Percentiles rank a stretch among this genome's conserved stretches.
These are phyloP conservation scores for Vickermania spadyakhi DNA, from an alignment of 208 protist genomes.

Conservation along the genomic window DNA sequence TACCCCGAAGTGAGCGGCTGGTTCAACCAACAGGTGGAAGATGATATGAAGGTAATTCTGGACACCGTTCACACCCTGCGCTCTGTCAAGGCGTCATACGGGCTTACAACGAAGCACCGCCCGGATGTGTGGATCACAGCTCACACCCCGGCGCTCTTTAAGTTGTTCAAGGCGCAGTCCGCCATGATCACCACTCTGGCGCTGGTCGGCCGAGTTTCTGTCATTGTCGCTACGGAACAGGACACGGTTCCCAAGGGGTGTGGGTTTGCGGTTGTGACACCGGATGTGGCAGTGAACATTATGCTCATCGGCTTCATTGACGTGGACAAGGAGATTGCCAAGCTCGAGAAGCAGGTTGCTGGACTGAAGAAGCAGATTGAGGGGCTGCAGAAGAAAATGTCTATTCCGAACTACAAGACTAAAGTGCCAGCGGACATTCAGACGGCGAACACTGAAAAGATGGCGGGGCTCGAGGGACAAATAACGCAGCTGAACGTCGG, in stretches of 20 bases:
- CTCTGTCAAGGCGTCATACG: slow-evolving; percentile 84
- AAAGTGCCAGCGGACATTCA: slow-evolving; percentile 86
- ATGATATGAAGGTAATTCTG: slow-evolving; percentile 77
- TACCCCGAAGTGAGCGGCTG: slow-evolving; percentile 72
- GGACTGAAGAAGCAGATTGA: slow-evolving; percentile 77
- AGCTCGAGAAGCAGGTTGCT: slow-evolving; percentile 79
- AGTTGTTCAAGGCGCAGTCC: slow-evolving; percentile 29
- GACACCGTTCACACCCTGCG: slow-evolving; percentile 81
- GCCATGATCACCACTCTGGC: slow-evolving; percentile 75
- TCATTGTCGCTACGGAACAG: slow-evolving; percentile 40
- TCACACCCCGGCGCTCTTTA: slow-evolving; percentile 28
- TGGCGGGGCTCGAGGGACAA: slow-evolving; percentile 50
- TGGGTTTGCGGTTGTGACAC: slow-evolving; percentile 77
- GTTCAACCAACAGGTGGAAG: slow-evolving; percentile 51
- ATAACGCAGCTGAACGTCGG: slow-evolving; percentile 53
- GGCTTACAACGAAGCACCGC: slow-evolving; percentile 84
- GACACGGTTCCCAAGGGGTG: slow-evolving; percentile 68
- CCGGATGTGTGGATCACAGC: slow-evolving; percentile 73
- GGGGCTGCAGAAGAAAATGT: slow-evolving; percentile 82
- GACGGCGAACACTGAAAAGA: slow-evolving; percentile 73
- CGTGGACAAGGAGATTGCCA: slow-evolving; percentile 77
- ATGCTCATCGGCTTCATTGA: slow-evolving; percentile 90
- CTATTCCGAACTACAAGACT: slow-evolving; percentile 78
- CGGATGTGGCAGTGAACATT: slow-evolving; percentile 80
- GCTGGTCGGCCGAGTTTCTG: slow-evolving; percentile 61